Conservation (phyloP, 441 rosid species). For the Erodium chrysanthum region DNA sequence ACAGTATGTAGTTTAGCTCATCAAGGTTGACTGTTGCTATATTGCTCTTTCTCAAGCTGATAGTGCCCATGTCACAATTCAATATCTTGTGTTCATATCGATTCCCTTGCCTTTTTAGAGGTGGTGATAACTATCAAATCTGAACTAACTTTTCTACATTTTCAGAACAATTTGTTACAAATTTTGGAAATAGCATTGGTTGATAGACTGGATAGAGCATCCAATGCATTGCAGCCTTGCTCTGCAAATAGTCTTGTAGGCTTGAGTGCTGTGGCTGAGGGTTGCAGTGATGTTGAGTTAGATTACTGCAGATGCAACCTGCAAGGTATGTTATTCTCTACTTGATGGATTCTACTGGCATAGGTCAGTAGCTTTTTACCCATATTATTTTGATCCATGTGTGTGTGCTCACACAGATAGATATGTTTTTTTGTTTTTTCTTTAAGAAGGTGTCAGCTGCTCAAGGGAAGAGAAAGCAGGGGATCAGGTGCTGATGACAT, state of each 20-base stretch:
- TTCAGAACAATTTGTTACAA: slow-evolving; percentile 48
- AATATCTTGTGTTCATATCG: neutral
- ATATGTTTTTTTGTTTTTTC: slow-evolving; percentile 5
- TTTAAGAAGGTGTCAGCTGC: slow-evolving; percentile 52
- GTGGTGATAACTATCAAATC: slow-evolving; percentile 16
- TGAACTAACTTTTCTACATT: slow-evolving; percentile 22
- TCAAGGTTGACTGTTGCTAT: slow-evolving; percentile 1
- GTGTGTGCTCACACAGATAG: slow-evolving; percentile 1
- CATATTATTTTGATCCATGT: neutral
- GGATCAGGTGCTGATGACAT: slow-evolving; percentile 56
- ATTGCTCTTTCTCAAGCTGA: slow-evolving; percentile 1
- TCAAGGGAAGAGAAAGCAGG: slow-evolving; percentile 66
- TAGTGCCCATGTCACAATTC: neutral
- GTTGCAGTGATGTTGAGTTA: slow-evolving; percentile 32
- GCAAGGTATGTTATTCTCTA: slow-evolving; percentile 49
- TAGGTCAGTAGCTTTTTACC: slow-evolving; percentile 15
- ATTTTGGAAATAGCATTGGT: slow-evolving; percentile 76
- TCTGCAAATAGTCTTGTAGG: slow-evolving; percentile 49
- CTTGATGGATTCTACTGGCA: slow-evolving; percentile 11
- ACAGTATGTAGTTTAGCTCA: neutral
- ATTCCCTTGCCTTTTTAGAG: slow-evolving; percentile 7
- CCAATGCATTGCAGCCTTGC: slow-evolving; percentile 36
- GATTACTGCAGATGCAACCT: slow-evolving; percentile 53
- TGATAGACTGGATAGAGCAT: slow-evolving; percentile 49
- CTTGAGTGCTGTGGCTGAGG: slow-evolving; percentile 43